A percentile compares a stretch with the other conserved stretches of the same genome.
Evolutionary conservation across 768 basidiomycete genomes (phyloP).

Genomic region (Panus rudis): DNA sequence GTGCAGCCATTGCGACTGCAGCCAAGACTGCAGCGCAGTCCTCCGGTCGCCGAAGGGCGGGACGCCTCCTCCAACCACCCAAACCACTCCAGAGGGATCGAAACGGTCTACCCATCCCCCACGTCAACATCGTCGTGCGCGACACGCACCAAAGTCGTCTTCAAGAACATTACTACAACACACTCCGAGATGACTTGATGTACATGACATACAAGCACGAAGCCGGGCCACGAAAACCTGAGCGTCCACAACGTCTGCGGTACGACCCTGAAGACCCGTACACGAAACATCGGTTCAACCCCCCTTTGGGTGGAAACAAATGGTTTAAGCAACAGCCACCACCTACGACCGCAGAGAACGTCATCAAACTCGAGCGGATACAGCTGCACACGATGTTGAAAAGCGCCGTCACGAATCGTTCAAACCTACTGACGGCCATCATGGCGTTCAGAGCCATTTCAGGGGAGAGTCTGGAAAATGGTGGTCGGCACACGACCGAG

Average conservation of each 20-base stretch:
- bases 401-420: conserved; percentile 64
- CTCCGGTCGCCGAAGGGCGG: background rate
- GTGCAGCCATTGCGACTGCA: background rate
- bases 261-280: conserved; percentile 81
- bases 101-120: conserved; percentile 66
- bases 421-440: conserved; percentile 72
- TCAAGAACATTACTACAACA: conserved; percentile 74
- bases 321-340: conserved; percentile 63
- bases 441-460: conserved; percentile 84
- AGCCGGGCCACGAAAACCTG: conserved; percentile 41
- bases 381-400: conserved; percentile 84
- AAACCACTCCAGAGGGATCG: conserved; percentile 39
- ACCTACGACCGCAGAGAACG: conserved; percentile 57
- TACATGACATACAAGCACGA: conserved; percentile 92
- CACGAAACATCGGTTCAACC: conserved; percentile 68
- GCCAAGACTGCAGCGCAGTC: background rate
- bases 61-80: background rate
- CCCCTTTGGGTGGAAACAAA: conserved; percentile 65
- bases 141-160: conserved; percentile 70
- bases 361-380: conserved; percentile 76
- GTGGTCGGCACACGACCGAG: conserved; percentile 57
- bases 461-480: conserved; percentile 71
- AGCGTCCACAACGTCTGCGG: conserved; percentile 53
- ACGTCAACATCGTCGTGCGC: conserved; percentile 56
- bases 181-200: conserved; percentile 82